Conservation (phyloP, 2,329 filamentous ascomycete species). For the Ceratocystis variospora region DNA sequence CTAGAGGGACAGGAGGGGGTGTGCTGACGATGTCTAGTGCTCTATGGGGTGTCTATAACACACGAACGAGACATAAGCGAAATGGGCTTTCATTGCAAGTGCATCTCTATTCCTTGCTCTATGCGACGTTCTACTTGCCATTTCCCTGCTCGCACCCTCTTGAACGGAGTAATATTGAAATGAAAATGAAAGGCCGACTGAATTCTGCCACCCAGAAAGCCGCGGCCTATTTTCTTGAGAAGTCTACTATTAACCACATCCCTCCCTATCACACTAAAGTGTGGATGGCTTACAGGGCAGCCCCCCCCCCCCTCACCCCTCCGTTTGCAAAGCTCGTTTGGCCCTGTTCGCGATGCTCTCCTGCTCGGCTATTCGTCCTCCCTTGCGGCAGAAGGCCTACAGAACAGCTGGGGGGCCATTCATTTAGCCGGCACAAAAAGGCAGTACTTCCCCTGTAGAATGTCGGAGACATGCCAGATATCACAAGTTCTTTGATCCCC, state of each 20-base stretch:
- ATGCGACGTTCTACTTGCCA: neutral
- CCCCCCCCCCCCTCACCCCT: neutral
- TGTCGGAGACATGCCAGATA: no score
- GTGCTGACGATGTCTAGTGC: neutral
- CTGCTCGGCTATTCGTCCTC: neutral
- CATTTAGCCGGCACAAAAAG: neutral
- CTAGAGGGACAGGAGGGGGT: neutral
- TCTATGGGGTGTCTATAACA: neutral
- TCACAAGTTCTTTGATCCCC: neutral
- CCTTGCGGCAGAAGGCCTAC: constrained; percentile 8
- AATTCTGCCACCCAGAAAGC: neutral
- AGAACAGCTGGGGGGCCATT: neutral
- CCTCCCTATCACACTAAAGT: no score
- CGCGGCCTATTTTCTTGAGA: neutral
- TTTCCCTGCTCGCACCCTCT: neutral
- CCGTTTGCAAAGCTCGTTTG: neutral
- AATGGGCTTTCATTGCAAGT: constrained; percentile 5
- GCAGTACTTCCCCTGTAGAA: neutral
- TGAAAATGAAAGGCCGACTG: neutral
- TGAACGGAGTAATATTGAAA: neutral
- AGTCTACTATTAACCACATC: no score
- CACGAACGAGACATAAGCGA: neutral
- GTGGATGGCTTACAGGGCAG: neutral
- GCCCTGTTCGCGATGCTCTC: constrained; percentile 1
- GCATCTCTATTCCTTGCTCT: neutral